phyloP scores from a whole-genome alignment of 352 stramenopile species.

The Globisporangium megalacanthum region DNA sequence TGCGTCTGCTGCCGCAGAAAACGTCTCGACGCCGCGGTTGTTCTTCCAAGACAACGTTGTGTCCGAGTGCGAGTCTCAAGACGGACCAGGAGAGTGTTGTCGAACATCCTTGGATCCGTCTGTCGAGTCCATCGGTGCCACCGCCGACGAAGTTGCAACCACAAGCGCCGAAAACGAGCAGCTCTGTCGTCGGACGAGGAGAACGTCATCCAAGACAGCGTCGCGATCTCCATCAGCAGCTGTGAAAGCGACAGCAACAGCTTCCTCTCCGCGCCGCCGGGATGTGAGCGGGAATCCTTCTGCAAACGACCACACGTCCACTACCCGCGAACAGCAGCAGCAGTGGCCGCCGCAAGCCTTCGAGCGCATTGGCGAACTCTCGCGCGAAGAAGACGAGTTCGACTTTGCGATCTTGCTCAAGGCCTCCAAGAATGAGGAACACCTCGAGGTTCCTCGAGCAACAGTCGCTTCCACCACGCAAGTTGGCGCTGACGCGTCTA shows the following conservation, averaged over 20 bases:
- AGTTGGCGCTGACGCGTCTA: not conserved
- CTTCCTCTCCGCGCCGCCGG: not conserved
- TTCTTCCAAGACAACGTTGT: conserved; percentile 11
- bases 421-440: conserved; percentile 60
- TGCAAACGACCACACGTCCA: not conserved
- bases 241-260: not conserved
- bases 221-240: not conserved
- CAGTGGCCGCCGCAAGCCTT: not conserved
- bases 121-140: not conserved
- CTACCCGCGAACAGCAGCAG: not conserved
- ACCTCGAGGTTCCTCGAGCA: conserved; percentile 24
- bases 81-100: not conserved
- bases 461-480: not conserved
- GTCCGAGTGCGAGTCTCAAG: conserved; percentile 8
- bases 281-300: not conserved
- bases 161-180: not conserved
- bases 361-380: conserved; percentile 55
- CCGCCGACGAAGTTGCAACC: not conserved
- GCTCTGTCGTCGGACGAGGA: not conserved
- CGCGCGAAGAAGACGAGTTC: conserved; percentile 66
- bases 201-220: not conserved
- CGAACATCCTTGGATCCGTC: conserved; percentile 2
- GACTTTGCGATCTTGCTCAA: conserved; percentile 85
- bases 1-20: not conserved
- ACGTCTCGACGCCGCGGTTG: not conserved